Base-by-base conservation (phyloP, 495 filamentous ascomycete genomes). In the Diplogelasinospora grovesii region DNA sequence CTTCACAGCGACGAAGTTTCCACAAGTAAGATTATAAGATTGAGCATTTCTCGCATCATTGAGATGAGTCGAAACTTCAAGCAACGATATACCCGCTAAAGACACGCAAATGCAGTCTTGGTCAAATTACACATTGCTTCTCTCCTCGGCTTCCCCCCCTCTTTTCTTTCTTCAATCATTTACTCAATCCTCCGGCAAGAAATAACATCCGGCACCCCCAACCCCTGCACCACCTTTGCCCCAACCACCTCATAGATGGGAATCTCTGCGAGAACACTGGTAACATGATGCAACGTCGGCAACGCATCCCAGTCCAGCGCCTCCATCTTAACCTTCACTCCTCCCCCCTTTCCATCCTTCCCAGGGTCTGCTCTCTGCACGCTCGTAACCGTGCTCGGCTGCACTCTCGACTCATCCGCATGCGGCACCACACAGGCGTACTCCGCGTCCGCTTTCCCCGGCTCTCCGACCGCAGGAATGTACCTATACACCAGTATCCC, bases 271-370 rank as follows among this genome's bases (percentile, higher is more conserved):
- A 79, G 42, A 19, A 59, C 55, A 27, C 56, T 54, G 16, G 74
- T 52, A 19, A 79, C 57, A 56, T 77, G 71, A 45, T 79, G 71
- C 26, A 79, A 53, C 2, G 73, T 79, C 0, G 77, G 76, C 36
- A 79, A 47, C 14, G 52, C 52, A 20, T 73, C 54, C 71, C 64
- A 72, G 39, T 69, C 61, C 14, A 69, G 49, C 4, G 49, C 50
- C 24, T 70, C 55, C 24, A 77, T 61, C 31, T 59, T 52, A 39
- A 76, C 53, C n/a, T 48, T 60, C 6, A 22, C 20, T 16, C 22
- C 26, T 11, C 22, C 16, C 15, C 4, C 27, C 22, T 16, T n/a
- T 5, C 14, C 36, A 24, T 21, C 21, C 19, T n/a, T 19, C 23
- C 8, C 41, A n/a, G n/a, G n/a, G n/a, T n/a, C n/a, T 32, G 41